Conservation (phyloP, 208 protist species). For the Crithidia brevicula region DNA sequence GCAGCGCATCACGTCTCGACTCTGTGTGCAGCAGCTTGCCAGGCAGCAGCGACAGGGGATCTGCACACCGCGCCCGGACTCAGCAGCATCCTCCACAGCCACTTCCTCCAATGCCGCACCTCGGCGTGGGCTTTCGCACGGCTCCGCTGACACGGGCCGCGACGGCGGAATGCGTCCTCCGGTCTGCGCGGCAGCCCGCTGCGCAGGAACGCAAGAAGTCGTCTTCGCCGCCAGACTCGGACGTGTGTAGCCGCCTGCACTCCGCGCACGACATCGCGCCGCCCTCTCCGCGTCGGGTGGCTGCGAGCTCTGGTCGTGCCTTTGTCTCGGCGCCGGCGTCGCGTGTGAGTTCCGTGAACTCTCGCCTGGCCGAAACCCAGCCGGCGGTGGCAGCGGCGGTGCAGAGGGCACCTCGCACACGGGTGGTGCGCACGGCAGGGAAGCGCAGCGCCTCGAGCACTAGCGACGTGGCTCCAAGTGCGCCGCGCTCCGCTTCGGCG, state of each 20-base stretch:
- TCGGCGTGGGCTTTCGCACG: not conserved
- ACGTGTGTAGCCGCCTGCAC: constrained; percentile 10
- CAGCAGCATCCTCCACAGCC: not conserved
- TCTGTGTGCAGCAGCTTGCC: constrained; percentile 25
- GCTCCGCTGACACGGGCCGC: not conserved
- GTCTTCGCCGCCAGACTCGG: constrained; percentile 6
- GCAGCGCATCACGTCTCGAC: constrained; percentile 10
- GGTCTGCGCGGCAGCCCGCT: not conserved
- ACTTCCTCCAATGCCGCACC: constrained; percentile 11
- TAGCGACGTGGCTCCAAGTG: not conserved
- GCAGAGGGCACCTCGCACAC: constrained; percentile 1
- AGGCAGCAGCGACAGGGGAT: constrained; percentile 17
- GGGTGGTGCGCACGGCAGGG: constrained; percentile 12
- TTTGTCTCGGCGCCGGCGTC: constrained; percentile 33
- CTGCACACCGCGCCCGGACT: not conserved
- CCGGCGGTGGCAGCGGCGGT: not conserved
- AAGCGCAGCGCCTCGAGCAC: constrained; percentile 18
- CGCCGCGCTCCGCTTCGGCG: not conserved
- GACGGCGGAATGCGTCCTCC: constrained; percentile 9
- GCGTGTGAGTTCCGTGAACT: constrained; percentile 42
- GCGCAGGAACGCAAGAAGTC: constrained; percentile 6
- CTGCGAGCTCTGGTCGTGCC: constrained; percentile 2
- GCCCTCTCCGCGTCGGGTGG: not conserved
- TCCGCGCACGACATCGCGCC: constrained; percentile 15
- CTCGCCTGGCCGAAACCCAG: constrained; percentile 18